Conservation (phyloP, 176 grass and related monocot genomes). For the Elymus sibiricus region DNA sequence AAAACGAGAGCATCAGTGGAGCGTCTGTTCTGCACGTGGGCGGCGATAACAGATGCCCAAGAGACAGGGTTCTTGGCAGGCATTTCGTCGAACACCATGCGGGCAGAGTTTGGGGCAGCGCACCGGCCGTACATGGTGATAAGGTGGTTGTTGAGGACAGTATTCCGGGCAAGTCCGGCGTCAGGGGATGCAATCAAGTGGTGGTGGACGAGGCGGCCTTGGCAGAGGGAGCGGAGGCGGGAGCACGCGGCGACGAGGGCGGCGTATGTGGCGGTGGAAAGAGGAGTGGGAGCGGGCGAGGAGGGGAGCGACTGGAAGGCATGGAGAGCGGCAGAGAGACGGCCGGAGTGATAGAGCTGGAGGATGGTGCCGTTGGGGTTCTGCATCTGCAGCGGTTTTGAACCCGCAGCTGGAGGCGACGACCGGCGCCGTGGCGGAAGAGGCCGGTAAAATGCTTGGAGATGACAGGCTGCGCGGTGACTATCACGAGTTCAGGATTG, state of each 20-base stretch:
- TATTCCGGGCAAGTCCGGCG: not conserved
- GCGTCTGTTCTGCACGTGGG: conserved; percentile 45
- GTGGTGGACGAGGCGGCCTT: conserved; percentile 35
- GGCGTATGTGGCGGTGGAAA: conserved; percentile 36
- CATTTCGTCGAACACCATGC: conserved; percentile 58
- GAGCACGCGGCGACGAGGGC: conserved; percentile 45
- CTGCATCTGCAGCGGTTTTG: conserved; percentile 29
- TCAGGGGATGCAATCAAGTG: conserved; percentile 30
- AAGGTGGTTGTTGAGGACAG: conserved; percentile 45
- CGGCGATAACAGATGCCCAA: conserved; percentile 77
- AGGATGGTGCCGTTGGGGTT: conserved; percentile 37
- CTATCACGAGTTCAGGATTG: not conserved
- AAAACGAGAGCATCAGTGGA: conserved; percentile 30
- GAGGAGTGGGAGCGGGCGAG: not conserved
- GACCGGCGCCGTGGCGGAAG: not conserved
- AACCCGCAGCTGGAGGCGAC: not conserved
- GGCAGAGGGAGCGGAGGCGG: conserved; percentile 44
- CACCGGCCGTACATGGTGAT: conserved; percentile 54
- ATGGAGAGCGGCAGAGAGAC: conserved; percentile 25
- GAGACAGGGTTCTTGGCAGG: conserved; percentile 59
- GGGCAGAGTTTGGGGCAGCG: conserved; percentile 35
- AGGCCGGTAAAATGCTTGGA: not conserved
- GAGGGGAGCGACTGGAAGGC: conserved; percentile 38
- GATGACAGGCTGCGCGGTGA: not conserved
- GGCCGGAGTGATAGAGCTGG: conserved; percentile 44